These are phyloP conservation scores for Aspergillus unguis DNA, from an alignment of 2,329 filamentous ascomycete genomes.

Conservation along the genomic window DNA sequence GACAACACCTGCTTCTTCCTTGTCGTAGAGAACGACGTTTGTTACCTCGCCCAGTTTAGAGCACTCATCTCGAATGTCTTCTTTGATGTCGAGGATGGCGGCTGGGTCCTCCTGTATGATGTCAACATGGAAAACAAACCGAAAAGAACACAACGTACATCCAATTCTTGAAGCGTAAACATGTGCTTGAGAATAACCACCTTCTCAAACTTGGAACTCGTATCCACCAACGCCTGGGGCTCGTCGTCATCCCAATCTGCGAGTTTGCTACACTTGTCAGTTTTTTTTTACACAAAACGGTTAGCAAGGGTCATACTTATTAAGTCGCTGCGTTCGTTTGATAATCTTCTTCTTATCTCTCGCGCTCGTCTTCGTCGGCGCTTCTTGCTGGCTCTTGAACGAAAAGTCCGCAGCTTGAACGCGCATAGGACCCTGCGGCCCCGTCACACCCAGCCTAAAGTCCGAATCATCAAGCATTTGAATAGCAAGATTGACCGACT, in stretches of 20 bases:
- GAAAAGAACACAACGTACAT: conserved; percentile 39
- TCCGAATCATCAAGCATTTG: conserved; percentile 57
- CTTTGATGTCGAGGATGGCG: conserved; percentile 84
- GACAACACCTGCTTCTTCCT: conserved; percentile 78
- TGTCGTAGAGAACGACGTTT: conserved; percentile 86
- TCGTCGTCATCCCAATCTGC: conserved; percentile 96
- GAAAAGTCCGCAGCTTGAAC: conserved; percentile 83
- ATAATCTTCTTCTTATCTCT: conserved; percentile 87
- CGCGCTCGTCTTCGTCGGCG: conserved; percentile 49
- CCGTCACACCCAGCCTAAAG: conserved; percentile 64
- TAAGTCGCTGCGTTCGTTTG: conserved; percentile 83
- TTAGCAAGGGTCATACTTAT: conserved; percentile 48
- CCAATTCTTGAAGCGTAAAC: conserved; percentile 82
- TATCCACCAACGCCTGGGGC: conserved; percentile 57
- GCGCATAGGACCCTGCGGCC: conserved; percentile 62
- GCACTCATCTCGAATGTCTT: conserved; percentile 89
- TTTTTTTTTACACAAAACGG: neutral
- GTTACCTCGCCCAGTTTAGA: conserved; percentile 81
- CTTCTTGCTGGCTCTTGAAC: conserved; percentile 84
- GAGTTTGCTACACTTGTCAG: conserved; percentile 62
- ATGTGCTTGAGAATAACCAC: conserved; percentile 86
- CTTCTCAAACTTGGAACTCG: conserved; percentile 65
- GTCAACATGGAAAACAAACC: conserved; percentile 17
- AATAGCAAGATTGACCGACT: conserved; percentile 71
- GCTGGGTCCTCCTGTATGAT: conserved; percentile 65